Evolutionary conservation across 768 basidiomycete species (phyloP).

Genomic region (Mycena polygramma): DNA sequence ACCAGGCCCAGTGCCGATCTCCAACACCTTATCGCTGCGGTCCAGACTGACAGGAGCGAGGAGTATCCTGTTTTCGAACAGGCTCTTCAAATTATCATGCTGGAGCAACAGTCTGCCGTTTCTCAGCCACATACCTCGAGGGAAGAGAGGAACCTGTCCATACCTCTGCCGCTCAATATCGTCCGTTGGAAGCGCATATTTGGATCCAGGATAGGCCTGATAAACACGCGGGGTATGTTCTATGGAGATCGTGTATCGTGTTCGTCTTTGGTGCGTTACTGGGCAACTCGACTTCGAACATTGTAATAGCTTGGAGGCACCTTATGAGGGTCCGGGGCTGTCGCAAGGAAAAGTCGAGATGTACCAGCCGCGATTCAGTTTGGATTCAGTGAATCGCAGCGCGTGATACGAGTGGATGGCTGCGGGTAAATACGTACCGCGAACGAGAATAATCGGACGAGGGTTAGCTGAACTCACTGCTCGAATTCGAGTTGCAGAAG

Average conservation of each 20-base stretch:
- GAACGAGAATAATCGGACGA: no score
- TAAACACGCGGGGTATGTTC: slow-evolving; percentile 23
- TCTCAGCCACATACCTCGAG: neutral
- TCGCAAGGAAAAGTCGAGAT: no score
- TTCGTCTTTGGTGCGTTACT: neutral
- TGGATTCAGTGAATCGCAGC: no score
- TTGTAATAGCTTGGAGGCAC: neutral
- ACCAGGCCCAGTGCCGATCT: slow-evolving; percentile 33
- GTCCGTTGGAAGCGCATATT: slow-evolving; percentile 34
- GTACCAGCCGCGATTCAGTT: no score
- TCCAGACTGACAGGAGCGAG: slow-evolving; percentile 26
- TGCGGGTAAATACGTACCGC: no score
- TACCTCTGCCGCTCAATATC: slow-evolving; percentile 30
- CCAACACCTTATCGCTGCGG: slow-evolving; percentile 27
- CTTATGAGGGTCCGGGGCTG: no score
- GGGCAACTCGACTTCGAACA: neutral
- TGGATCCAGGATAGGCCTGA: slow-evolving; percentile 33
- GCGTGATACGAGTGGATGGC: no score
- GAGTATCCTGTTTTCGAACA: slow-evolving; percentile 27
- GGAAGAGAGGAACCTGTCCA: neutral
- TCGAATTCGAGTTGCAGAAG: no score
- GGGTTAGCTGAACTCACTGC: no score
- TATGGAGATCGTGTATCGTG: slow-evolving; percentile 1
- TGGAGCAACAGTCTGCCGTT: slow-evolving; percentile 24
- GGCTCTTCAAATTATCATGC: slow-evolving; percentile 27